A percentile compares a stretch with the other conserved stretches of the same genome.
Conservation (phyloP, 345 rosid species). For the Balakata baccata region DNA sequence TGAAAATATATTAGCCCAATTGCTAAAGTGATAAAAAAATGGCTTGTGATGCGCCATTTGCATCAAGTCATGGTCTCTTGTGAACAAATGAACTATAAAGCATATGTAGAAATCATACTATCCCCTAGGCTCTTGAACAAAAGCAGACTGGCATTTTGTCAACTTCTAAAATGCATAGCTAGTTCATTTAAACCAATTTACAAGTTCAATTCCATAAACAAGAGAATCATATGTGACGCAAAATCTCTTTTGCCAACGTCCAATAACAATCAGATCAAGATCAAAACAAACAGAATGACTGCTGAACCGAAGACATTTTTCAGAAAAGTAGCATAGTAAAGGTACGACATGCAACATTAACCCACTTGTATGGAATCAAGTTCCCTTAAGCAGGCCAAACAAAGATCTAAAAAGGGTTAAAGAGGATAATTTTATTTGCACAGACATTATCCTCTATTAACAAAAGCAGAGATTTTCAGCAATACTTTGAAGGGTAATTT, state of each 20-base stretch:
- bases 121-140: neutral
- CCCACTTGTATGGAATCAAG: neutral
- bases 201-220: neutral
- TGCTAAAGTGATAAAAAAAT: neutral
- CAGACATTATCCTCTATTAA: too few relatives aligned
- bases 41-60: neutral
- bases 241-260: neutral
- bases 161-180: neutral
- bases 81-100: neutral
- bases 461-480: neutral
- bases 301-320: neutral
- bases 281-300: neutral
- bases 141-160: neutral
- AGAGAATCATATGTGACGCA: neutral
- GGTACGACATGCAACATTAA: neutral
- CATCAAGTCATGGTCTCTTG: conserved; percentile 1
- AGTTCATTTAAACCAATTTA: neutral
- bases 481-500: conserved; percentile 17
- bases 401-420: neutral
- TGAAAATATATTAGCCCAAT: too few relatives aligned
- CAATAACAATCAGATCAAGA: neutral
- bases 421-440: too few relatives aligned
- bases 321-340: neutral
- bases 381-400: conserved; percentile 3
- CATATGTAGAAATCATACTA: neutral